Conservation (phyloP, 2,329 filamentous ascomycete species). For the Hypoxylon sp. region DNA sequence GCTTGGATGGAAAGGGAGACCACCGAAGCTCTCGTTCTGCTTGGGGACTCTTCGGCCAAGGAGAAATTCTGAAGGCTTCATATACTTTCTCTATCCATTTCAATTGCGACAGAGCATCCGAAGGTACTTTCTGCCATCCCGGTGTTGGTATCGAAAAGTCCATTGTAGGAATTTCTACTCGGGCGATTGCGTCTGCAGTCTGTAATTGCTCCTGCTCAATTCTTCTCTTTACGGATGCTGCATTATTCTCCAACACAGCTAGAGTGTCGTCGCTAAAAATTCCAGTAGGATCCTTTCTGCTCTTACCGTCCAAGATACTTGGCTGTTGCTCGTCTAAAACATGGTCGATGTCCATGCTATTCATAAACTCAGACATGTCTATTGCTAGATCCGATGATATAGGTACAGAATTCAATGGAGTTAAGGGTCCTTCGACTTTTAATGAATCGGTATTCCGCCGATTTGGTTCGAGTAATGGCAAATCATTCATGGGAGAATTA, state of each 20-base stretch:
- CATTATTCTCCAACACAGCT: conserved; percentile 38
- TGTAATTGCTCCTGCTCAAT: conserved; percentile 52
- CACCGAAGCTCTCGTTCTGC: conserved; percentile 48
- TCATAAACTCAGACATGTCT: conserved; percentile 30
- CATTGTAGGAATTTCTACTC: conserved; percentile 50
- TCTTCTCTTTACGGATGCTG: conserved; percentile 30
- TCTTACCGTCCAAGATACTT: background rate
- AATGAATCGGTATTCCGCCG: conserved; percentile 39
- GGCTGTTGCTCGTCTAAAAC: conserved; percentile 15
- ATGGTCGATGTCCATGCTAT: conserved; percentile 43
- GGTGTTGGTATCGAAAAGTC: conserved; percentile 51
- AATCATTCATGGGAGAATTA: conserved; percentile 33
- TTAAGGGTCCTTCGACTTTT: conserved; percentile 50
- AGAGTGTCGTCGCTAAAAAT: conserved; percentile 40
- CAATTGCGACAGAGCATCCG: conserved; percentile 41
- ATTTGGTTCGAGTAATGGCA: conserved; percentile 22
- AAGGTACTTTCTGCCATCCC: conserved; percentile 44
- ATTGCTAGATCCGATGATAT: conserved; percentile 19
- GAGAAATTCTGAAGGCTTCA: conserved; percentile 27
- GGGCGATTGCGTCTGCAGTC: conserved; percentile 47
- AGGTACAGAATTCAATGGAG: conserved; percentile 35
- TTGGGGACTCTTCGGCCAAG: conserved; percentile 37
- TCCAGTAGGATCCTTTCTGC: conserved; percentile 9
- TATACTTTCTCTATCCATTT: conserved; percentile 33
- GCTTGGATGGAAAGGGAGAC: conserved; percentile 48